Conservation (phyloP, 106 monocot species). For the Cymbidium sinense region DNA sequence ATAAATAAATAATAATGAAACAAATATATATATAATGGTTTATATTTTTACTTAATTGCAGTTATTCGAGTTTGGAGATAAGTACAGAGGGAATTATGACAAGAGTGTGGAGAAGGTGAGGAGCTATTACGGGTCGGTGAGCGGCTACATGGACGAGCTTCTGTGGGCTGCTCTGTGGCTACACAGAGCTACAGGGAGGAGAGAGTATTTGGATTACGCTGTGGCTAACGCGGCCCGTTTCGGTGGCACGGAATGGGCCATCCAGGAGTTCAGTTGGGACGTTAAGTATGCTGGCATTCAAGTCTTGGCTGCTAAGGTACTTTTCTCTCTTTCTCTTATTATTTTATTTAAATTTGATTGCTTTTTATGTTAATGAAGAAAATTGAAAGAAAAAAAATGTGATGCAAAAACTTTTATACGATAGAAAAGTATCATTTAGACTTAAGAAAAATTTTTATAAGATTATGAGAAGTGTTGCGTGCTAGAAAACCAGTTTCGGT, state of each 20-base stretch:
- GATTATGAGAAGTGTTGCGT: no score
- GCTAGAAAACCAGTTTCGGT: no score
- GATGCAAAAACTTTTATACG: no score
- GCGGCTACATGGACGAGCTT: constrained; percentile 60
- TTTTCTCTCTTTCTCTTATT: neutral
- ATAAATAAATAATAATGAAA: no score
- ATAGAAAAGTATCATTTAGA: no score
- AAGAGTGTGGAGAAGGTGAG: constrained; percentile 27
- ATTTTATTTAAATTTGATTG: no score
- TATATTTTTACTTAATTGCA: no score
- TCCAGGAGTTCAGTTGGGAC: constrained; percentile 73
- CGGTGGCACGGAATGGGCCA: constrained; percentile 46
- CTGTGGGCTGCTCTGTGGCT: constrained; percentile 68
- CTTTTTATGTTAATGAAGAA: no score
- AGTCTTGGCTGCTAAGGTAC: constrained; percentile 33
- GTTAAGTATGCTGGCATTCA: constrained; percentile 66
- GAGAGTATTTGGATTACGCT: constrained; percentile 34
- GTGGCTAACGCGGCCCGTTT: constrained; percentile 20
- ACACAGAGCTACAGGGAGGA: constrained; percentile 15
- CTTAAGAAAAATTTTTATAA: no score
- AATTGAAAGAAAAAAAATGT: no score
- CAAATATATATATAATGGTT: no score
- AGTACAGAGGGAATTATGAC: constrained; percentile 47
- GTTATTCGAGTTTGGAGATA: constrained; percentile 61
- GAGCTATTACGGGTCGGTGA: constrained; percentile 43